Base-by-base conservation (phyloP, 257 asterid genomes). In the Oldenlandia corymbosa region DNA sequence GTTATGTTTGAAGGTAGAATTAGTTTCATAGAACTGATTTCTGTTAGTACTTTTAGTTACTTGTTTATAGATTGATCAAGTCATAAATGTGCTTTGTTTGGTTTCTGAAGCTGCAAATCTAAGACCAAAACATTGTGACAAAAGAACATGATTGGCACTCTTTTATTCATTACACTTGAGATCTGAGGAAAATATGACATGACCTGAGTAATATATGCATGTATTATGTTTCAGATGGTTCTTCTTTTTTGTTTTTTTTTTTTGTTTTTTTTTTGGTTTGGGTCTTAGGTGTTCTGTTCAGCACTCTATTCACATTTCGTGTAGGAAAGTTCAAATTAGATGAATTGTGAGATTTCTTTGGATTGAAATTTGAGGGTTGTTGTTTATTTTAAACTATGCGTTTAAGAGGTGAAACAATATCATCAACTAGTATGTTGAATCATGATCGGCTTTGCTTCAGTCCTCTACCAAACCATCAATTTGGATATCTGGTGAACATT, bases 1-100 rank as follows among this genome's bases (percentile, higher is more conserved):
- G 96, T 68, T 64, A 55, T 88, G 60, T 85, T 88, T 80, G 81
- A 88, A 77, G 96, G 94, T 84, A 52, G n/a, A 24, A 7, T 32
- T 55, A 54, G 41, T 26, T 53, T 39, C 59, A 23, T 23, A 10
- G 4, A 8, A 21, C 30, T 50, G 7, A 51, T 51, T 26, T 46
- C 21, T 20, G 9, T 16, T 12, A 43, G 39, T 34, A 3, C 6
- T 3, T 34, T 4, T 34, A 9, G 6, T 3, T 4, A 3, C 39
- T 34, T 34, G 4, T 34, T 34, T 34, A 34, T 3, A 34, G 39
- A 3, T 34, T 34, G 39, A 34, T 34, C n/a, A n/a, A n/a, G 39
- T 27, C 5, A 9, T 39, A 11, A 11, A 24, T 53, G 14, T 1
- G 60, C 41, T 27, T 24, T 54, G 13, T 28, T 47, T 31, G 28